A percentile compares a stretch with the other conserved stretches of the same genome.
Conservation (phyloP, 2,329 filamentous ascomycete species). For the Diplodia intermedia region DNA sequence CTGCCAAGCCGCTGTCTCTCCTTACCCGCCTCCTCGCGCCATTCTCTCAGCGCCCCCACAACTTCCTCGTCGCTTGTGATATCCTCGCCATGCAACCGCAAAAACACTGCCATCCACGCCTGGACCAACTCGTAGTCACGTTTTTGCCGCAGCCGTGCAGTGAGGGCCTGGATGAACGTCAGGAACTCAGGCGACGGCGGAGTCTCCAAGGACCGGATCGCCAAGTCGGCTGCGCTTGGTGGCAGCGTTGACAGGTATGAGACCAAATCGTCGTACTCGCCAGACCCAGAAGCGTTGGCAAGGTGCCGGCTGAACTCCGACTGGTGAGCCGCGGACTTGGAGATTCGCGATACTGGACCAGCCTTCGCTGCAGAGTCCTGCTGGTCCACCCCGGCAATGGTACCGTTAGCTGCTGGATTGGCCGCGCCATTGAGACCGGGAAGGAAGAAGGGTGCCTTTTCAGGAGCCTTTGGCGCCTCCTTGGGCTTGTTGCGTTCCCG, state of each 20-base stretch:
- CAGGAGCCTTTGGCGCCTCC: conserved; percentile 87
- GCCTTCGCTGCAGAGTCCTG: conserved; percentile 35
- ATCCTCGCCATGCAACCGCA: conserved; percentile 75
- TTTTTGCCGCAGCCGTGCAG: conserved; percentile 69
- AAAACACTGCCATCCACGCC: conserved; percentile 96
- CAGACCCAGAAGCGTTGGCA: conserved; percentile 55
- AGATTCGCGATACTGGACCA: conserved; percentile 44
- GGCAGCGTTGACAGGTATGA: conserved; percentile 79
- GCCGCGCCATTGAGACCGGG: conserved; percentile 62
- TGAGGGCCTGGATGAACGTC: conserved; percentile 82
- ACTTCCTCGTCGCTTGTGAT: conserved; percentile 56
- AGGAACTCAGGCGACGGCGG: conserved; percentile 72
- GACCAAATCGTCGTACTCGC: conserved; percentile 73
- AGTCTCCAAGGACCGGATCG: conserved; percentile 77
- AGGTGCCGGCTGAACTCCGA: conserved; percentile 59
- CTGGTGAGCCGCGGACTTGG: conserved; percentile 42
- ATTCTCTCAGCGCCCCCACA: conserved; percentile 67
- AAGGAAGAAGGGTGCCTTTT: conserved; percentile 96
- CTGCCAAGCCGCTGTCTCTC: conserved; percentile 75
- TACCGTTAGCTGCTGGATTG: conserved; percentile 35
- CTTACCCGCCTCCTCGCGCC: conserved; percentile 74
- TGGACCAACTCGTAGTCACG: conserved; percentile 93
- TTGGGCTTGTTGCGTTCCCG: conserved; percentile 91
- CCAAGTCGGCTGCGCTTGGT: conserved; percentile 86
- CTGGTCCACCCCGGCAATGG: conserved; percentile 36